A percentile compares a stretch with the other conserved stretches of the same genome.
phyloP scores from a whole-genome alignment of 345 rosid genomes.

The Clarkia xantiana region DNA sequence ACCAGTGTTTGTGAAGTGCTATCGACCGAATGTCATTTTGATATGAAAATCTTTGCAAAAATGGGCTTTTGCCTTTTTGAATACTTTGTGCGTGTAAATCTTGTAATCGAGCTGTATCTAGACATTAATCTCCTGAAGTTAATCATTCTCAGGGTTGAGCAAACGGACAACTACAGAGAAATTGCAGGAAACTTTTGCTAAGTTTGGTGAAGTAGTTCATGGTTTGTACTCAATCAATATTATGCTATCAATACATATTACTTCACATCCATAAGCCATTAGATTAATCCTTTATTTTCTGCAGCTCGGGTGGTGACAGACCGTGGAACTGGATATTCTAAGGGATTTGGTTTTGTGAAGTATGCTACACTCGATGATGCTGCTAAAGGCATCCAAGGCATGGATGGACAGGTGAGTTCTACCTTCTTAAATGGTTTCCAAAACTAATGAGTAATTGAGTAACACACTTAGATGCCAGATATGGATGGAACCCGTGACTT shows the following conservation, averaged over 20 bases:
- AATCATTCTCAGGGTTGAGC: constrained; percentile 54
- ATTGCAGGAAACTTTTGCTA: constrained; percentile 51
- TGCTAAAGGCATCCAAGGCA: constrained; percentile 65
- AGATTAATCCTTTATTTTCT: neutral
- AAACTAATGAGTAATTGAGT: no score
- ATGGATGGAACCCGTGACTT: no score
- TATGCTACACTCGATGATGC: constrained; percentile 70
- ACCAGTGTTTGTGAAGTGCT: no score
- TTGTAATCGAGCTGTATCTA: no score
- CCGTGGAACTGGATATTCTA: constrained; percentile 66
- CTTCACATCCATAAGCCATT: constrained; percentile 5
- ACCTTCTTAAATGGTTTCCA: no score
- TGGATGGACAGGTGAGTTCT: constrained; percentile 85
- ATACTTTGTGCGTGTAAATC: no score
- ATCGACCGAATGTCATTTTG: no score
- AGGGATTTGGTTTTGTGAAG: constrained; percentile 88
- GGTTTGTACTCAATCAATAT: constrained; percentile 27
- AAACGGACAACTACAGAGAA: constrained; percentile 64
- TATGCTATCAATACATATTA: neutral
- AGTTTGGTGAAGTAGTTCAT: constrained; percentile 69
- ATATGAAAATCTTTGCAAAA: no score
- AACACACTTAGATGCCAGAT: no score
- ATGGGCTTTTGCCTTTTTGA: no score
- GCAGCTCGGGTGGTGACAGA: constrained; percentile 77
- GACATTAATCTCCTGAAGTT: no score